Evolutionary conservation across 208 protist genomes (phyloP), one percentile per base, ranked within the genome.

Genomic region (Angomonas deanei): DNA sequence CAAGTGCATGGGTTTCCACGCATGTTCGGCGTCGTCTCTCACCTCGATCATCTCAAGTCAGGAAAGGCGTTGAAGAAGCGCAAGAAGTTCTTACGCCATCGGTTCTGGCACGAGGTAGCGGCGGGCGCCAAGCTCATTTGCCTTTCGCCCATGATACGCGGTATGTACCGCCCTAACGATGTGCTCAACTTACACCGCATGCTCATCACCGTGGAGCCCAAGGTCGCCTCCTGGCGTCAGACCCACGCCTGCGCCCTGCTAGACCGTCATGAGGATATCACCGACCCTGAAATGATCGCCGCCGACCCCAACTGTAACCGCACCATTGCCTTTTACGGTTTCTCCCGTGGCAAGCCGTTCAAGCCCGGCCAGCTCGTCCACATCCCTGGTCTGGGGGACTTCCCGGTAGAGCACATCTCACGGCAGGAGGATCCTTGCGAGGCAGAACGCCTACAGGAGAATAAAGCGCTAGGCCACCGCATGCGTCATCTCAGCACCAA

Each of bases 11-110:
- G 99, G 33, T 99, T 99, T 59, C 97, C 98, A 3, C 93, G 93
- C 47, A 92, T 99, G 68, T 99, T 99, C 74, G 98, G 98, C 42
- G 86, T 99, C 17, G 78, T 99, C 0, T 99, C 98, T 19, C 98
- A 99, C 74, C 82, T 99, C 3, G 99, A 99, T 75, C 39, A 84
- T 33, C 97, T 99, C 52, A 98, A 97, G 68, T 94, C 98, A 31
- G 87, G 82, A 42, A 99, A 98, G 74, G 68, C 82, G 58, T 76
- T 99, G 5, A 96, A 97, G 70, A 98, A 98, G 71, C 92, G 89
- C 4, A 99, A 99, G 70, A 99, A 99, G 81, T 84, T 91, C 63
- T 72, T 99, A 24, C 99, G 99, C 57, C 84, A 98, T 60, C 86
- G 92, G 53, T 95, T 97, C 74, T 97, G 86, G 88, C 87, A 97